phyloP scores from a whole-genome alignment of 331 rosid species.

The Pyracantha coccinea region DNA sequence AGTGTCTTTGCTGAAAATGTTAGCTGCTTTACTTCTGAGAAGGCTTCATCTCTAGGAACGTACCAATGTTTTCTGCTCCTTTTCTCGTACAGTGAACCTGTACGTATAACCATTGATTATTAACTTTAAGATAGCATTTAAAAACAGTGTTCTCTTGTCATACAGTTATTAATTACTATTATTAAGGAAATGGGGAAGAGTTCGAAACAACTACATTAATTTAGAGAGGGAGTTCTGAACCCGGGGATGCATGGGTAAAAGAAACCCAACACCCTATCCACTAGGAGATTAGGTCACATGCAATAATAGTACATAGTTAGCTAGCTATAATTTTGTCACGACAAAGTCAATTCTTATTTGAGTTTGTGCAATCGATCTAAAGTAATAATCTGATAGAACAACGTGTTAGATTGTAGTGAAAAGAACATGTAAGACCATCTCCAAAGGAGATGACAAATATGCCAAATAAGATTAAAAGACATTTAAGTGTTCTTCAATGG shows the following conservation, averaged over 20 bases:
- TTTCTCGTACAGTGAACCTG: constrained; percentile 52
- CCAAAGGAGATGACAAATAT: too few relatives aligned
- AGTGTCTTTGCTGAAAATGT: constrained; percentile 42
- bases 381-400: neutral
- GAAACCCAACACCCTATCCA: too few relatives aligned
- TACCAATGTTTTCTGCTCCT: constrained; percentile 26
- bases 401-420: neutral
- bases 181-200: too few relatives aligned
- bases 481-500: too few relatives aligned
- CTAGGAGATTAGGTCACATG: too few relatives aligned
- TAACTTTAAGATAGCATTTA: neutral
- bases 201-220: too few relatives aligned
- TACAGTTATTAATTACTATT: neutral
- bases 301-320: too few relatives aligned
- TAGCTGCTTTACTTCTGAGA: constrained; percentile 53
- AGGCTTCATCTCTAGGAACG: constrained; percentile 80
- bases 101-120: neutral
- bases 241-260: too few relatives aligned
- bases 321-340: too few relatives aligned
- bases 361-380: neutral
- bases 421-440: too few relatives aligned
- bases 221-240: too few relatives aligned
- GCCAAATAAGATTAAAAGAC: too few relatives aligned
- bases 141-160: neutral
- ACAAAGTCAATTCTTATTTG: neutral